Percentiles rank a stretch among this genome's conserved stretches.
These are phyloP conservation scores for Exophiala oligosperma DNA, from an alignment of 2,329 filamentous ascomycete species.

Conservation along the genomic window DNA sequence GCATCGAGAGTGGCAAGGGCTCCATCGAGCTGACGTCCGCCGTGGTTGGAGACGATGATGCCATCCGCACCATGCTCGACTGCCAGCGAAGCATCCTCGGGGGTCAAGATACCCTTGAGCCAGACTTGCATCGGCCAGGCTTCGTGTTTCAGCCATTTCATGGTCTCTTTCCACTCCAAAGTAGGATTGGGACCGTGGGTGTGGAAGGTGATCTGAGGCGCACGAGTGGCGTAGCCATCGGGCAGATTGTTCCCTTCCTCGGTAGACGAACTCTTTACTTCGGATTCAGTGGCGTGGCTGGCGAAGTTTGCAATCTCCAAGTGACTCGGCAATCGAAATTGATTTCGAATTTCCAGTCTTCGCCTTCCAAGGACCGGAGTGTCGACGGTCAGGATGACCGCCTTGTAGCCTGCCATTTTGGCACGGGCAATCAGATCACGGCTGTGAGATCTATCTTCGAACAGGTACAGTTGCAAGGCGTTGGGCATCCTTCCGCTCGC, in stretches of 20 bases:
- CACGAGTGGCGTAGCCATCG: too few relatives aligned
- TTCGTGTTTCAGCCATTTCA: slow-evolving; percentile 24
- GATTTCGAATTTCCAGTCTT: slow-evolving; percentile 28
- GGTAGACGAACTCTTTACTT: too few relatives aligned
- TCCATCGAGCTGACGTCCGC: slow-evolving; percentile 41
- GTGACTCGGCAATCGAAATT: slow-evolving; percentile 26
- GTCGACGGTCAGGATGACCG: slow-evolving; percentile 55
- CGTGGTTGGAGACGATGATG: slow-evolving; percentile 42
- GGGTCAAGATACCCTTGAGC: slow-evolving; percentile 31
- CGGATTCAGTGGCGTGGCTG: slow-evolving; percentile 43
- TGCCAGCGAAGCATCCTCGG: slow-evolving; percentile 39
- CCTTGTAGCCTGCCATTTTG: slow-evolving; percentile 49
- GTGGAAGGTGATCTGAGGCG: slow-evolving; percentile 72
- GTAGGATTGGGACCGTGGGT: slow-evolving; percentile 92
- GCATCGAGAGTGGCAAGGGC: slow-evolving; percentile 40
- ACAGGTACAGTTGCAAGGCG: slow-evolving; percentile 53
- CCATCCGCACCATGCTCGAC: slow-evolving; percentile 39
- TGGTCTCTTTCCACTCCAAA: slow-evolving; percentile 44
- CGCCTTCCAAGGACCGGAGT: slow-evolving; percentile 50
- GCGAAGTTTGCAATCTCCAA: slow-evolving; percentile 27
- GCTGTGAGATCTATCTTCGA: slow-evolving; percentile 46
- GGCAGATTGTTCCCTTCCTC: too few relatives aligned
- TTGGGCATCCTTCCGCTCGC: slow-evolving; percentile 35
- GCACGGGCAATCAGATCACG: slow-evolving; percentile 39
- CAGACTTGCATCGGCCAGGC: slow-evolving; percentile 25